Percentiles rank a stretch among this genome's conserved stretches.
Evolutionary conservation across 1,139 yeast species (phyloP).

Genomic region (Pichia sp.): DNA sequence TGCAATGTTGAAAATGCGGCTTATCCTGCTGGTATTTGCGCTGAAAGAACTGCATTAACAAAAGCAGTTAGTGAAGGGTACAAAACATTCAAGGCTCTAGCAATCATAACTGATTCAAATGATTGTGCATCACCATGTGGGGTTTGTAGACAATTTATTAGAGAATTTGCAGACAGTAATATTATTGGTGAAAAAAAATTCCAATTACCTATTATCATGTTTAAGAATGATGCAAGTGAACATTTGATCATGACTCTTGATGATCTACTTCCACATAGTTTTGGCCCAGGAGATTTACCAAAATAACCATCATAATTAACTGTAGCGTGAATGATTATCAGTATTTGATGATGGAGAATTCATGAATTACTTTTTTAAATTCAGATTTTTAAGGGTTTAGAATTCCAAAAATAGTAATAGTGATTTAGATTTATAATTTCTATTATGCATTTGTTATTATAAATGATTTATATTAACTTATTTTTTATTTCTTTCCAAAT

Average conservation of each 20-base stretch:
- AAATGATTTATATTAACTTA: too few relatives aligned
- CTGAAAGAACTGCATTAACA: constrained; percentile 76
- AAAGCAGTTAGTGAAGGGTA: constrained; percentile 47
- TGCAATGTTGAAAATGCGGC: constrained; percentile 93
- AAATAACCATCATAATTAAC: not conserved
- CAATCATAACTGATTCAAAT: constrained; percentile 59
- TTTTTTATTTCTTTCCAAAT: too few relatives aligned
- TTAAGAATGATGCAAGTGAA: constrained; percentile 42
- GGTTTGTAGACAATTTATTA: constrained; percentile 79
- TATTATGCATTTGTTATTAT: too few relatives aligned
- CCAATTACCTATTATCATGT: constrained; percentile 53
- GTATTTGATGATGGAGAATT: too few relatives aligned
- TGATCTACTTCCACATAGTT: constrained; percentile 74
- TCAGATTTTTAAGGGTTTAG: too few relatives aligned
- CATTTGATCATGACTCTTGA: constrained; percentile 41
- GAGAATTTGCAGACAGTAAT: constrained; percentile 51
- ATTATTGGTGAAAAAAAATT: constrained; percentile 21
- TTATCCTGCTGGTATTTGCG: constrained; percentile 81
- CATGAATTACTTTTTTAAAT: too few relatives aligned
- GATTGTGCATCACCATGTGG: constrained; percentile 84
- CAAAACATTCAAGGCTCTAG: constrained; percentile 51
- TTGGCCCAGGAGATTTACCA: constrained; percentile 70
- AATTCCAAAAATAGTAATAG: too few relatives aligned
- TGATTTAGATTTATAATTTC: too few relatives aligned
- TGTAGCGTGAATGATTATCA: too few relatives aligned